A percentile compares a stretch with the other conserved stretches of the same genome.
phyloP scores from a whole-genome alignment of 2,329 filamentous ascomycete genomes.

The Trichothecium roseum region DNA sequence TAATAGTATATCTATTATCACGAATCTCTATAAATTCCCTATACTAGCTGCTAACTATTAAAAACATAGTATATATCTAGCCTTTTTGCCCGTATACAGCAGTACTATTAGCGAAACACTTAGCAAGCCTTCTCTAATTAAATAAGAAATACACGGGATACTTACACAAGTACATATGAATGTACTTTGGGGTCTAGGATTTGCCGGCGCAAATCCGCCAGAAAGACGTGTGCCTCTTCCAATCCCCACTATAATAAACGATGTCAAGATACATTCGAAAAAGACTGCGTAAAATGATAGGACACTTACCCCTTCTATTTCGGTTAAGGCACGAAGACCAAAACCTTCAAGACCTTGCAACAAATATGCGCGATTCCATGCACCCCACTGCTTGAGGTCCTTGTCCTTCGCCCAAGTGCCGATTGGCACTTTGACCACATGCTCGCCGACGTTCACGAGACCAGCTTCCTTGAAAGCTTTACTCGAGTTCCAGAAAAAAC shows the following conservation, averaged over 20 bases:
- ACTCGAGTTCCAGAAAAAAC: not conserved
- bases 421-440: conserved; percentile 4
- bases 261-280: not conserved
- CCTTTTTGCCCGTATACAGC: conserved; percentile 1
- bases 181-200: conserved; percentile 5
- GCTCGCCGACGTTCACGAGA: not conserved
- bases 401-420: conserved; percentile 19
- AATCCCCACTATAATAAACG: conserved; percentile 2
- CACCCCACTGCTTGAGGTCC: conserved; percentile 14
- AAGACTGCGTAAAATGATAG: conserved; percentile 1
- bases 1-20: too few relatives aligned
- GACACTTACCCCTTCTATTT: conserved; percentile 11
- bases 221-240: conserved; percentile 6
- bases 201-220: conserved; percentile 5
- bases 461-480: not conserved
- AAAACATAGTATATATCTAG: too few relatives aligned
- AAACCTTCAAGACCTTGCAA: conserved; percentile 14
- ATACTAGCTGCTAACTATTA: too few relatives aligned
- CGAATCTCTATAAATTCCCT: too few relatives aligned
- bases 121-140: not conserved
- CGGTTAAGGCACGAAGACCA: conserved; percentile 10
- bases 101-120: not conserved
- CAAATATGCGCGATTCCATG: conserved; percentile 13
- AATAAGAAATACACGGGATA: not conserved
- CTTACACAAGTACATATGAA: conserved; percentile 6